Evolutionary conservation across 2,329 filamentous ascomycete species (phyloP), one percentile per base, ranked within the genome.

Genomic region (Teratosphaeria epicoccoides): DNA sequence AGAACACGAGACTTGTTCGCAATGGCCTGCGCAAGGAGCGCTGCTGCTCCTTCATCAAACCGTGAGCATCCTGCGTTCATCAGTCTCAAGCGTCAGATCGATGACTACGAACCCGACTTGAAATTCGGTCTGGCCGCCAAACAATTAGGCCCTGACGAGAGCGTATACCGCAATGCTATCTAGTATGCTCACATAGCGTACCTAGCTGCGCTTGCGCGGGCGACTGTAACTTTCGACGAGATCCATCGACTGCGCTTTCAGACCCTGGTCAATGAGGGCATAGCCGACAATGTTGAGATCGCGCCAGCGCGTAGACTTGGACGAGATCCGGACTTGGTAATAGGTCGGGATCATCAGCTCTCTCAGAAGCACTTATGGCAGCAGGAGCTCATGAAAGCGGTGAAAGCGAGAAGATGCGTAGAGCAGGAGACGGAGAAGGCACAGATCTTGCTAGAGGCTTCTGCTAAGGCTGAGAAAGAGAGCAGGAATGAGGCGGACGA

Each of bases 11-110:
- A 6, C n/a, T 14, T 3, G 10, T 44, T 10, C 24, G 23, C 47
- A 43, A 24, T 12, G 20, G n/a, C 6, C 37, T 20, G 23, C 23
- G n/a, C 26, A 12, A n/a, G 14, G 6, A 14, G 14, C 37, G 11
- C 26, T 50, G 48, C 22, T 6, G 9, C 23, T 20, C 24, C 37
- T 7, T 12, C 24, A 23, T n/a, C 28, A 29, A 7, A 25, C 11
- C 6, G 20, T n/a, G 28, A 37, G n/a, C 17, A 24, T 37, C 26
- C 49, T 40, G 14, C 49, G 14, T 37, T 51, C 4, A 33, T 25
- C 22, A 25, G 28, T 24, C 49, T 51, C 12, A 51, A 48, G 29
- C 6, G 22, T 7, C 44, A 47, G 29, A 51, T 51, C 24, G 49
- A 51, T 14, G 24, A 23, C 20, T 45, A 17, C 14, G 17, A 24